These are phyloP conservation scores for Podila clonocystis DNA, from an alignment of 192 early-diverging fungal genomes.

Conservation along the genomic window DNA sequence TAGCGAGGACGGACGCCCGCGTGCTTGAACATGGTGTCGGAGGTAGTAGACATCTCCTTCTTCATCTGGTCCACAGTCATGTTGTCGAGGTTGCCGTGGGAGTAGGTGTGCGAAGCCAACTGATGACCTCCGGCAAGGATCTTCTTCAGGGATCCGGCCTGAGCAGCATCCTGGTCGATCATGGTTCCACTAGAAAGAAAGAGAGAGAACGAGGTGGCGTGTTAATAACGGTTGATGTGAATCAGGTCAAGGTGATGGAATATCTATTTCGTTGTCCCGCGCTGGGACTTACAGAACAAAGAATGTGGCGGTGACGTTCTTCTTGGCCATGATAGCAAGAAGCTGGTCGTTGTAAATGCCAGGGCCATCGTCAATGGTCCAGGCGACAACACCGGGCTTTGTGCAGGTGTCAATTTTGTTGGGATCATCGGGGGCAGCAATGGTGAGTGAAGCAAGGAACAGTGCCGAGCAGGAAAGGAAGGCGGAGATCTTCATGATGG, in stretches of 20 bases:
- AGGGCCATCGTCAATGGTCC: conserved; percentile 66
- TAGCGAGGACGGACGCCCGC: conserved; percentile 64
- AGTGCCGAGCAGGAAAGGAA: conserved; percentile 26
- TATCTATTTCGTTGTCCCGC: too few relatives aligned
- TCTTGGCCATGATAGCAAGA: conserved; percentile 56
- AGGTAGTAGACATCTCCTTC: conserved; percentile 55
- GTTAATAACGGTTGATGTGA: neutral
- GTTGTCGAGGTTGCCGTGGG: conserved; percentile 58
- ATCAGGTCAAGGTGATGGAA: neutral
- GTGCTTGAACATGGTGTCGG: conserved; percentile 57
- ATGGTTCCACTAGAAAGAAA: conserved; percentile 18
- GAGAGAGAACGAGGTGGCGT: neutral
- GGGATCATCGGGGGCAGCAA: conserved; percentile 35
- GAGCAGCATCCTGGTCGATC: conserved; percentile 20
- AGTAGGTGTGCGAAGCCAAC: conserved; percentile 67
- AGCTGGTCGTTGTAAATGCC: conserved; percentile 58
- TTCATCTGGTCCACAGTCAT: conserved; percentile 54
- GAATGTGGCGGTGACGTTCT: conserved; percentile 73
- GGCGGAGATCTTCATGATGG: conserved; percentile 32
- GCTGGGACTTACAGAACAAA: conserved; percentile 59
- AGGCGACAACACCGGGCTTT: conserved; percentile 44
- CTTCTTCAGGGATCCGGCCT: conserved; percentile 39
- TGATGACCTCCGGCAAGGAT: conserved; percentile 63
- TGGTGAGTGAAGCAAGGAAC: conserved; percentile 25
- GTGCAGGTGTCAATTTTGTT: conserved; percentile 39